Evolutionary conservation across 2,329 filamentous ascomycete species (phyloP).

Genomic region (Diaporthe longicolla): DNA sequence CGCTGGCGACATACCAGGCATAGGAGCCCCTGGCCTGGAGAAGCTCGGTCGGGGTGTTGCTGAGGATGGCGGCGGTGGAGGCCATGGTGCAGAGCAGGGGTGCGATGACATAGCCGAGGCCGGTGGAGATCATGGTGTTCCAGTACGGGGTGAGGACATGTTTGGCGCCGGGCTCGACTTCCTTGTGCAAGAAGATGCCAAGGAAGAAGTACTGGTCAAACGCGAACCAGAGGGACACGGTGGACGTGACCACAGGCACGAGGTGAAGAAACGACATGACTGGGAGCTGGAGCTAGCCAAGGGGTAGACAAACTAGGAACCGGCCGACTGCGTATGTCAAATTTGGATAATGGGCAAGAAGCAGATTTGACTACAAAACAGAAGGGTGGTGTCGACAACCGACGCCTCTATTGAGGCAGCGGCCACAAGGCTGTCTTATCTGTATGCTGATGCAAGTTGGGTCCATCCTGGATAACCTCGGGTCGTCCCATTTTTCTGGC

Average conservation of each 20-base stretch:
- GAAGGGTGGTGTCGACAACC: background rate
- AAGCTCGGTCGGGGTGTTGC: background rate
- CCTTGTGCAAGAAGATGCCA: constrained; percentile 15
- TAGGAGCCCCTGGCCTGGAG: background rate
- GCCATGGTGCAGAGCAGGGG: background rate
- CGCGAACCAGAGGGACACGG: constrained; percentile 30
- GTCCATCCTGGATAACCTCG: background rate
- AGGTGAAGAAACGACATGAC: constrained; percentile 31
- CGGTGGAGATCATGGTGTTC: background rate
- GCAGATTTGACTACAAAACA: background rate
- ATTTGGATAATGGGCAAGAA: background rate
- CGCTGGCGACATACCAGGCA: background rate
- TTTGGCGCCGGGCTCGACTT: constrained; percentile 21
- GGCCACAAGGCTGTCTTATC: too few species aligned
- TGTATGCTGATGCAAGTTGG: background rate
- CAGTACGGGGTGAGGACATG: constrained; percentile 28
- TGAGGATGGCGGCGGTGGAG: constrained; percentile 13
- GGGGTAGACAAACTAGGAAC: background rate
- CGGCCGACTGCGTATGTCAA: background rate
- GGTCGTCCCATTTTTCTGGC: background rate
- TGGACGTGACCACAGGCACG: constrained; percentile 30
- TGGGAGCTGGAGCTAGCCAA: background rate
- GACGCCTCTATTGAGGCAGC: too few species aligned
- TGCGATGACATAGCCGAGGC: background rate
- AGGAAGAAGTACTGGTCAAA: constrained; percentile 33